These are phyloP conservation scores for Flammula alnicola DNA, from an alignment of 1,284 basidiomycete genomes.

Conservation along the genomic window DNA sequence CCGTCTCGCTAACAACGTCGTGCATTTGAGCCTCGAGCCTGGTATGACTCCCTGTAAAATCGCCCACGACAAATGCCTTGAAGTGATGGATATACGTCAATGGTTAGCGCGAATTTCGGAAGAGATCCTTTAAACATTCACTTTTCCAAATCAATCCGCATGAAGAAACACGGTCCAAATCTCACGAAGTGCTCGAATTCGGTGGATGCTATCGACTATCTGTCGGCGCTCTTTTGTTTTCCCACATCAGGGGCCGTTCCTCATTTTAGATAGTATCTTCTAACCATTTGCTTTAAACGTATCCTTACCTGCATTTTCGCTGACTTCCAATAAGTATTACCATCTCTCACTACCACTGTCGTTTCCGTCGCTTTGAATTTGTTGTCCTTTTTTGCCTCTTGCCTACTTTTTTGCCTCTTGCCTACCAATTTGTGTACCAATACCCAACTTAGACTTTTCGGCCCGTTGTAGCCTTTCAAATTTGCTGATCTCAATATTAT, in stretches of 20 bases:
- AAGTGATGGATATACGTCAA: conserved; percentile 2
- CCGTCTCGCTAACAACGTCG: neutral
- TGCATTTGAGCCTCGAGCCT: neutral
- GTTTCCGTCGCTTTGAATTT: conserved; percentile 6
- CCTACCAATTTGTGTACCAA: conserved; percentile 7
- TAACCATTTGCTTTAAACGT: neutral
- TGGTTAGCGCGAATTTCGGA: neutral
- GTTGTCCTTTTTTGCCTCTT: neutral
- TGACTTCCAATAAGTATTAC: neutral
- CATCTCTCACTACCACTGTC: conserved; percentile 1
- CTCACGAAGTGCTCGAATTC: too few relatives aligned
- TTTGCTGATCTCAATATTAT: too few relatives aligned
- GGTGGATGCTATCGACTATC: too few relatives aligned
- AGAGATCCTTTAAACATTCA: neutral
- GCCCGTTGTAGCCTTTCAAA: too few relatives aligned
- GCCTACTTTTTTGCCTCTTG: neutral
- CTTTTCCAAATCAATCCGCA: neutral
- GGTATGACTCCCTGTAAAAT: neutral
- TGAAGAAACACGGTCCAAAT: conserved; percentile 3
- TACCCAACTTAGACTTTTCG: conserved; percentile 8
- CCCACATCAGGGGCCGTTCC: too few relatives aligned
- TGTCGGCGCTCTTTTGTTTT: too few relatives aligned
- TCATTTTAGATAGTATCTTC: conserved; percentile 6
- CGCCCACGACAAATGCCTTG: neutral
- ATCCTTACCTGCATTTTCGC: conserved; percentile 2